These are phyloP conservation scores for Penicillium chermesinum DNA, from an alignment of 495 filamentous ascomycete genomes.

Conservation along the genomic window DNA sequence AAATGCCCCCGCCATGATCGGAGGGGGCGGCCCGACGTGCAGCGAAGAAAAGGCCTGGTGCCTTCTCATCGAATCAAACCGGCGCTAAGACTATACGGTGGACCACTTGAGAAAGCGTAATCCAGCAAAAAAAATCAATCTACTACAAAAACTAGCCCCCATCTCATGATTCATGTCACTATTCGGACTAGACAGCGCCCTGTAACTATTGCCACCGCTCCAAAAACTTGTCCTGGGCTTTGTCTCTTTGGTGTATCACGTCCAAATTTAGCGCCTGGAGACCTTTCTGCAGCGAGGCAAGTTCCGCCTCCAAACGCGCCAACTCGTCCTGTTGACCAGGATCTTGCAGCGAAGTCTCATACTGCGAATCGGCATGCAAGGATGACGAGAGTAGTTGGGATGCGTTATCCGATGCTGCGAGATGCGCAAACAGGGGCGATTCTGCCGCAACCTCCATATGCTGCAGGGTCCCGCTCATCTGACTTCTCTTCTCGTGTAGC, in stretches of 20 bases:
- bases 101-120: too few relatives aligned
- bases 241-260: slow-evolving; percentile 33
- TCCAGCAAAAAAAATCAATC: too few relatives aligned
- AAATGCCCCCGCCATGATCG: too few relatives aligned
- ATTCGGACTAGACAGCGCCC: slow-evolving; percentile 1
- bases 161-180: not conserved
- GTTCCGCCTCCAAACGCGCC: slow-evolving; percentile 24
- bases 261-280: slow-evolving; percentile 32
- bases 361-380: slow-evolving; percentile 29
- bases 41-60: too few relatives aligned
- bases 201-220: slow-evolving; percentile 24
- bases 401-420: slow-evolving; percentile 29
- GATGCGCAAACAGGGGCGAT: slow-evolving; percentile 25
- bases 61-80: too few relatives aligned
- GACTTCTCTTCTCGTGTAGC: slow-evolving; percentile 28
- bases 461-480: slow-evolving; percentile 24
- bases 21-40: too few relatives aligned
- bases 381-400: slow-evolving; percentile 29
- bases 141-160: too few relatives aligned
- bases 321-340: slow-evolving; percentile 22
- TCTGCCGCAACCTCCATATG: slow-evolving; percentile 27
- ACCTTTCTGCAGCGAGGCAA: slow-evolving; percentile 30
- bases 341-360: slow-evolving; percentile 27
- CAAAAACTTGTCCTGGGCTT: slow-evolving; percentile 27
- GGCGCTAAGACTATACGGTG: too few relatives aligned